Evolutionary conservation across 2,329 filamentous ascomycete genomes (phyloP).

Genomic region (Alternaria viburni): DNA sequence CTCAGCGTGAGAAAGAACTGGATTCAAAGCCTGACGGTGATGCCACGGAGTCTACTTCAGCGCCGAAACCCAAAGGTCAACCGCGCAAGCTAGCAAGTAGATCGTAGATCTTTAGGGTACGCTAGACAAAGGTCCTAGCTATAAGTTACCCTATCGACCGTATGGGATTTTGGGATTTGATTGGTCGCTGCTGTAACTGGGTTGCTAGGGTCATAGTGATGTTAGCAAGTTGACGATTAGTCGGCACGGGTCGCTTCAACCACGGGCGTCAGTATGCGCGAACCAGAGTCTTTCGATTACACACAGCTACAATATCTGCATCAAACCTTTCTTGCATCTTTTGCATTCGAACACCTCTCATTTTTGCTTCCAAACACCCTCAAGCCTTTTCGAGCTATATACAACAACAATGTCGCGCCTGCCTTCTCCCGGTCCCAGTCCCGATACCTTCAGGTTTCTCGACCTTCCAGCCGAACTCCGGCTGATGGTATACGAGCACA

Average conservation of each 20-base stretch:
- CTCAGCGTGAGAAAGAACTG: constrained; percentile 4
- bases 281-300: background rate
- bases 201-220: background rate
- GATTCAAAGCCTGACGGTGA: background rate
- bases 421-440: no score
- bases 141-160: background rate
- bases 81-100: constrained; percentile 18
- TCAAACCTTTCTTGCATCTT: background rate
- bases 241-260: background rate
- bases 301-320: background rate
- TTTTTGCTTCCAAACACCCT: background rate
- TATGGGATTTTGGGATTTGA: background rate
- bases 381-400: background rate
- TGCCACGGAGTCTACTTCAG: background rate
- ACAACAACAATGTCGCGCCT: background rate
- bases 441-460: constrained; percentile 4
- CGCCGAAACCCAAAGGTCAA: constrained; percentile 7
- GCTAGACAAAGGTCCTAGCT: background rate
- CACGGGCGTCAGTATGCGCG: background rate
- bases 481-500: constrained; percentile 5
- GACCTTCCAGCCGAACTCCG: constrained; percentile 5
- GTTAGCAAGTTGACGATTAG: background rate
- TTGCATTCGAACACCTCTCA: background rate
- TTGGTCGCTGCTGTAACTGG: background rate
- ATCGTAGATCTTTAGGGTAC: background rate